These are phyloP conservation scores for Micractinium conductrix DNA, from an alignment of 139 green algal genomes.

Conservation along the genomic window DNA sequence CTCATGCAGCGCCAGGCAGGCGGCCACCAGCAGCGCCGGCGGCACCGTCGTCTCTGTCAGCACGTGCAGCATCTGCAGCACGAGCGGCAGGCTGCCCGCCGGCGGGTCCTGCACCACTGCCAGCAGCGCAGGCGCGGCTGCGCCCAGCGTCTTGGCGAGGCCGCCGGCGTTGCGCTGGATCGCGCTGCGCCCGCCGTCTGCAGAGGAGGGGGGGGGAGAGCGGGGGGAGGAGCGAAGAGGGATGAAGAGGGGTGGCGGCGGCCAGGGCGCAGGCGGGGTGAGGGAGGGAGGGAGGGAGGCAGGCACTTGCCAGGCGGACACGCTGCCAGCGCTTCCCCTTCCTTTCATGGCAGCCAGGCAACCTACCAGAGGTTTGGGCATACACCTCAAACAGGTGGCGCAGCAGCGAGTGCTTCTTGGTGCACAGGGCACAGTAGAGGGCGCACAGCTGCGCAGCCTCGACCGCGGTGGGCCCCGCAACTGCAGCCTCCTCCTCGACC, in stretches of 20 bases:
- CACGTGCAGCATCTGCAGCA: constrained; percentile 70
- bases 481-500: neutral
- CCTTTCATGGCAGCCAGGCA: no score
- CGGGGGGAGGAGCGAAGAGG: neutral
- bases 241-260: neutral
- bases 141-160: constrained; percentile 56
- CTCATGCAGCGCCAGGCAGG: constrained; percentile 36
- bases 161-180: constrained; percentile 44
- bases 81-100: constrained; percentile 47
- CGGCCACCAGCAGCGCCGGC: constrained; percentile 47
- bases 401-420: constrained; percentile 67
- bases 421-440: constrained; percentile 75
- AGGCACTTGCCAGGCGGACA: neutral
- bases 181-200: constrained; percentile 24
- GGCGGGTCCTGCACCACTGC: constrained; percentile 40
- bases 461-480: constrained; percentile 12
- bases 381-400: constrained; percentile 58
- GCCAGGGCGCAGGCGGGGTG: neutral
- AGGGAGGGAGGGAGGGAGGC: neutral
- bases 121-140: constrained; percentile 50
- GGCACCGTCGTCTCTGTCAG: constrained; percentile 44
- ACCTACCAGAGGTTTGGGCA: constrained; percentile 42
- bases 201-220: neutral
- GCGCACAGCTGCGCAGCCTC: constrained; percentile 53
- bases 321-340: no score